phyloP scores from a whole-genome alignment of 306 rosid species.

The Rosa chinensis region DNA sequence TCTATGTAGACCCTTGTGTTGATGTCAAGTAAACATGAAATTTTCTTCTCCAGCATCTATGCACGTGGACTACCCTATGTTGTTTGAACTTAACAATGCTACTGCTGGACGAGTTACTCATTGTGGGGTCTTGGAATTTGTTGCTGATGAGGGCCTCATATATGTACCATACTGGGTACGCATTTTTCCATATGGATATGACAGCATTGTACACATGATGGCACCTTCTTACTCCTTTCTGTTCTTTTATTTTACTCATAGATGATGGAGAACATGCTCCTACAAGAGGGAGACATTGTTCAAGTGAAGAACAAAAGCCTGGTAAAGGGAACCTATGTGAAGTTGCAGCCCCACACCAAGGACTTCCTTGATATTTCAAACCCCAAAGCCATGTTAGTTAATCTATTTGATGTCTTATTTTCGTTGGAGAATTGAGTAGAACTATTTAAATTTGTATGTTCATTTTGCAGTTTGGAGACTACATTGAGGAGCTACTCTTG shows the following conservation, averaged over 20 bases:
- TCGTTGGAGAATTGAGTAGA: not conserved
- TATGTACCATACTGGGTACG: slow-evolving; percentile 49
- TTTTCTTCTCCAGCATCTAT: slow-evolving; percentile 35
- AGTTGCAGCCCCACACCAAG: slow-evolving; percentile 60
- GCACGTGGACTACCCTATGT: slow-evolving; percentile 53
- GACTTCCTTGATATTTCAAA: slow-evolving; percentile 55
- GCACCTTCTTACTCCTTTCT: slow-evolving; percentile 12
- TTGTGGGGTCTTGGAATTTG: slow-evolving; percentile 59
- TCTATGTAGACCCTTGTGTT: not conserved
- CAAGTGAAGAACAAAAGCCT: slow-evolving; percentile 40
- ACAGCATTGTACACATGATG: not conserved
- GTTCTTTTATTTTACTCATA: slow-evolving; percentile 4
- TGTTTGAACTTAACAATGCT: slow-evolving; percentile 49
- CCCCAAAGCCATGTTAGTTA: slow-evolving; percentile 55
- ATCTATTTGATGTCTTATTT: slow-evolving; percentile 11
- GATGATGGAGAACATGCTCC: slow-evolving; percentile 63
- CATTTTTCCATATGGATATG: not conserved
- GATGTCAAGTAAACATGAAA: not conserved
- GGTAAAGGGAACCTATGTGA: slow-evolving; percentile 42
- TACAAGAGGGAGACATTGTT: slow-evolving; percentile 46
- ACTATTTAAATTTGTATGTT: not conserved
- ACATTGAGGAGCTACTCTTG: slow-evolving; percentile 58
- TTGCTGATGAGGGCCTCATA: slow-evolving; percentile 49
- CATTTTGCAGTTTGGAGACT: slow-evolving; percentile 47
- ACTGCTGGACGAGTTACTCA: slow-evolving; percentile 35